A percentile compares a stretch with the other conserved stretches of the same genome.
Evolutionary conservation across 805 yeast species (phyloP).

Genomic region (Henningerozyma blattae): DNA sequence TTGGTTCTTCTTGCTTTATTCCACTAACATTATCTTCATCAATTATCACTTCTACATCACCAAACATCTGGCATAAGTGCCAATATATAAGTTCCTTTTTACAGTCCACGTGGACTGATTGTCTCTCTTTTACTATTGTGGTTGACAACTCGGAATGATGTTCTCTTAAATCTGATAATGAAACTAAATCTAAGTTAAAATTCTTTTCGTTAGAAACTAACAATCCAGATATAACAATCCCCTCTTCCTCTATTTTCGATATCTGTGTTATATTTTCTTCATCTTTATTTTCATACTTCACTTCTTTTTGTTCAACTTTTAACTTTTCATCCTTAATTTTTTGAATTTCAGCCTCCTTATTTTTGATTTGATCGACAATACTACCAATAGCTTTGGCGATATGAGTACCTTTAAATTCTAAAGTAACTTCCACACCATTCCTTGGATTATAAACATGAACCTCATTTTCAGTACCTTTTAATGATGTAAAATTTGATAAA

Average conservation of each 20-base stretch:
- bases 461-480: conserved; percentile 79
- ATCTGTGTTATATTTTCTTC: conserved; percentile 1
- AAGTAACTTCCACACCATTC: conserved; percentile 68
- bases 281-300: conserved; percentile 1
- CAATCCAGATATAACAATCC: conserved; percentile 57
- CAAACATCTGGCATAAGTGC: conserved; percentile 95
- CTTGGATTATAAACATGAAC: conserved; percentile 86
- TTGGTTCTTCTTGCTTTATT: conserved; percentile 27
- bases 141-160: conserved; percentile 72
- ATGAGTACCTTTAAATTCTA: conserved; percentile 73
- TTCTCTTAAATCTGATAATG: conserved; percentile 79
- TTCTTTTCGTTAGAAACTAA: conserved; percentile 68
- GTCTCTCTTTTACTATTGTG: conserved; percentile 73
- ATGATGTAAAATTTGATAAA: conserved; percentile 68
- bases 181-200: conserved; percentile 73
- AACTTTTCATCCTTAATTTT: conserved; percentile 1
- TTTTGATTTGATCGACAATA: conserved; percentile 35
- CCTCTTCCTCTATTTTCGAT: conserved; percentile 26
- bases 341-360: conserved; percentile 20
- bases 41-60: conserved; percentile 51
- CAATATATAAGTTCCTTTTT: conserved; percentile 69
- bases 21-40: conserved; percentile 36
- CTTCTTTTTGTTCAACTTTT: conserved; percentile 1
- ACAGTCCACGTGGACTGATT: conserved; percentile 66
- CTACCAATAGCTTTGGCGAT: conserved; percentile 66